Conservation (phyloP, 345 rosid genomes). For the Acer campestre region DNA sequence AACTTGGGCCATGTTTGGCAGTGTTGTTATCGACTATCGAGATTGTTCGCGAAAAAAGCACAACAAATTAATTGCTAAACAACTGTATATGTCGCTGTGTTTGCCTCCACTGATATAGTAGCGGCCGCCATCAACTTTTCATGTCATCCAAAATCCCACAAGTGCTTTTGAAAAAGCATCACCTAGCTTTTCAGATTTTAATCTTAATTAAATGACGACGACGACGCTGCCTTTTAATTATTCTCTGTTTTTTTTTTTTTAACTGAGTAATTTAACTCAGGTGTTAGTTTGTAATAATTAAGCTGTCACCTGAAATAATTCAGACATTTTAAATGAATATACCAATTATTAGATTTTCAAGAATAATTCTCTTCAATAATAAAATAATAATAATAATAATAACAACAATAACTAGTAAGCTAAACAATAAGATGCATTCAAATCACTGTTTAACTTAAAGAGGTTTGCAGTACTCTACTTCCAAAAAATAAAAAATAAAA, state of each 20-base stretch:
- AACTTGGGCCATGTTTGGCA: background rate
- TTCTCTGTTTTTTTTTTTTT: no score
- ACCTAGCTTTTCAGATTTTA: no score
- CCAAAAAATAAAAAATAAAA: no score
- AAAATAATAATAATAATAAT: no score
- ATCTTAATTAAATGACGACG: no score
- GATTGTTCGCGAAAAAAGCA: conserved; percentile 10
- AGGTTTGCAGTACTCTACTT: no score
- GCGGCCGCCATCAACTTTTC: background rate
- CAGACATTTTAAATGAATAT: no score
- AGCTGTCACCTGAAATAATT: background rate
- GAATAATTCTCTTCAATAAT: no score
- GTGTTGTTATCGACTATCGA: background rate
- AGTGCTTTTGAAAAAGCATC: background rate
- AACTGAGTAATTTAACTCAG: background rate
- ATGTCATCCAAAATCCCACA: background rate
- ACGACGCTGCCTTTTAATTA: no score
- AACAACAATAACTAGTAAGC: no score
- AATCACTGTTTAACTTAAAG: no score
- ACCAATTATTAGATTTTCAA: background rate
- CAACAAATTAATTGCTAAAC: conserved; percentile 11
- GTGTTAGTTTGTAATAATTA: background rate
- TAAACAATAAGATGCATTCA: no score
- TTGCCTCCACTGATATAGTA: background rate
- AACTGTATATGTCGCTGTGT: conserved; percentile 17